A percentile compares a stretch with the other conserved stretches of the same genome.
phyloP scores from a whole-genome alignment of 225 moss, liverwort and hornwort species.

The Polytrichum formosum region DNA sequence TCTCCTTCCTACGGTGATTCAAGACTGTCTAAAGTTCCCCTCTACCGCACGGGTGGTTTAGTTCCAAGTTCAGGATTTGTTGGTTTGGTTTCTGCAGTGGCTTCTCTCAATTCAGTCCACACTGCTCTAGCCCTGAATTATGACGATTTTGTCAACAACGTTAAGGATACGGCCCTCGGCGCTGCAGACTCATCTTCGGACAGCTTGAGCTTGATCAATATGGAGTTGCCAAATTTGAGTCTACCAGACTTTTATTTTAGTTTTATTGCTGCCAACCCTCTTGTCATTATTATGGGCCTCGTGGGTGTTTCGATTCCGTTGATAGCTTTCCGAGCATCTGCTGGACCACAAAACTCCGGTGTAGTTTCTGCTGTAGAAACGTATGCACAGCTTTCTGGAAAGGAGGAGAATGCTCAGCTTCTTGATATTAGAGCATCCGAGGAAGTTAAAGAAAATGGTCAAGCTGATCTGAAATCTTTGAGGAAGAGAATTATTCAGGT shows the following conservation, averaged over 20 bases:
- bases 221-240: conserved; percentile 4
- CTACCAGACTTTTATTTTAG: conserved; percentile 34
- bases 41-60: no score
- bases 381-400: conserved; percentile 43
- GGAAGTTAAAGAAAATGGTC: conserved; percentile 60
- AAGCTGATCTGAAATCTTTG: conserved; percentile 56
- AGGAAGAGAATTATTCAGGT: conserved; percentile 60
- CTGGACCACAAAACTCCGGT: conserved; percentile 33
- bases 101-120: conserved; percentile 17
- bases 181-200: conserved; percentile 7
- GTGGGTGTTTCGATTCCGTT: conserved; percentile 50
- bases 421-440: conserved; percentile 58
- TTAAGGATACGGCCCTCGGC: conserved; percentile 3
- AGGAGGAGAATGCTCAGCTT: conserved; percentile 36
- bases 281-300: conserved; percentile 48
- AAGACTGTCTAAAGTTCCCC: no score
- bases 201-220: conserved; percentile 12
- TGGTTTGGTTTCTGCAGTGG: background rate
- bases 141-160: conserved; percentile 28
- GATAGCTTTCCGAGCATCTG: conserved; percentile 35
- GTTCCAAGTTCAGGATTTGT: no score
- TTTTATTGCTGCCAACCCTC: conserved; percentile 52
- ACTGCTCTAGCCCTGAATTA: conserved; percentile 37
- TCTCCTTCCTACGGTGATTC: no score
- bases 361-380: conserved; percentile 56